Percentiles rank a stretch among this genome's conserved stretches.
Conservation (phyloP, 352 stramenopile species). For the Phytophthora colocasiae region DNA sequence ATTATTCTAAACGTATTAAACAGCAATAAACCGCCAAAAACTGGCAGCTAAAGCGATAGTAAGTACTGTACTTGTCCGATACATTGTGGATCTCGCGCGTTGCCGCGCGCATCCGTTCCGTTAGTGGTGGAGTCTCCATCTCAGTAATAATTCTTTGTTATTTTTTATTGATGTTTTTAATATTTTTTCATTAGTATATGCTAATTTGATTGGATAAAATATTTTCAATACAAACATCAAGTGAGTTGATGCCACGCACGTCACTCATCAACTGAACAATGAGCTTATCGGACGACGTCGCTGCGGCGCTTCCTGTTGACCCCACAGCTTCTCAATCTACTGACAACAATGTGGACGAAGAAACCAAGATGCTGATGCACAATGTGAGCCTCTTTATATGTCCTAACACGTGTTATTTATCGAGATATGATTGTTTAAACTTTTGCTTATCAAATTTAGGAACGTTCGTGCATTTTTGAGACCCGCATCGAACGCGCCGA, state of each 20-base stretch:
- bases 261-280: constrained; percentile 22
- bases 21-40: not conserved
- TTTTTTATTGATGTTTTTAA: not conserved
- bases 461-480: constrained; percentile 88
- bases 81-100: constrained; percentile 60
- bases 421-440: constrained; percentile 11
- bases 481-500: constrained; percentile 73
- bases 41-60: not conserved
- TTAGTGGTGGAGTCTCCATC: constrained; percentile 31
- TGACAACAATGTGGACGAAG: constrained; percentile 26
- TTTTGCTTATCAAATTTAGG: constrained; percentile 38
- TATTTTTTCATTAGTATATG: not conserved
- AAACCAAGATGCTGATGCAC: constrained; percentile 45
- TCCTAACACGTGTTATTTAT: constrained; percentile 13
- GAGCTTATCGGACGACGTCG: constrained; percentile 1
- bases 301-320: constrained; percentile 1
- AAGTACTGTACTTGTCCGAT: constrained; percentile 63
- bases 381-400: constrained; percentile 24
- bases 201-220: constrained; percentile 23
- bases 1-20: not conserved
- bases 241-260: constrained; percentile 13
- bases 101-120: constrained; percentile 57
- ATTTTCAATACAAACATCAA: constrained; percentile 3
- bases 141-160: not conserved
- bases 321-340: not conserved